Conservation (phyloP, 75 land plant genomes). For the Sequoia sempervirens region DNA sequence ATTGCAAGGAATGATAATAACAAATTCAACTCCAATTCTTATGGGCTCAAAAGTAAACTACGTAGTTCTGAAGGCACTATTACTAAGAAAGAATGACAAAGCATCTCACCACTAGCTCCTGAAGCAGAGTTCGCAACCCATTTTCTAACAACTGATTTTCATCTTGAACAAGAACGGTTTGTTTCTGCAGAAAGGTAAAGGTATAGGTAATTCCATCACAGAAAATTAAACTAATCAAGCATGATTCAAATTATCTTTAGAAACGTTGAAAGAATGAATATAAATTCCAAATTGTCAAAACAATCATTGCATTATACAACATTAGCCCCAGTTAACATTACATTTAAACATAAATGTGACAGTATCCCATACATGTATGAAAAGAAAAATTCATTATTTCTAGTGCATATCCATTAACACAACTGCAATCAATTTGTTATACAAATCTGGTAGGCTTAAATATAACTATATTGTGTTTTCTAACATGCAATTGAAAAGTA, state of each 20-base stretch:
- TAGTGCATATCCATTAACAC: background rate
- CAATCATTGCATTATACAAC: background rate
- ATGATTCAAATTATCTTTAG: background rate
- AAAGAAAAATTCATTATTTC: background rate
- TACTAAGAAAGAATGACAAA: background rate
- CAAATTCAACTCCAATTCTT: background rate
- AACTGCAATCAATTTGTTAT: background rate
- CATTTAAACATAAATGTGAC: background rate
- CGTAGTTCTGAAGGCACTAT: background rate
- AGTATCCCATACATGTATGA: background rate
- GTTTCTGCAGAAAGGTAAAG: constrained; percentile 46
- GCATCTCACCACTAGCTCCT: constrained; percentile 78
- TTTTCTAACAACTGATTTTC: constrained; percentile 95
- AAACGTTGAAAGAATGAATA: background rate
- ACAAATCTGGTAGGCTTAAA: background rate
- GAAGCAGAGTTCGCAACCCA: constrained; percentile 78
- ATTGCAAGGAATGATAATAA: background rate
- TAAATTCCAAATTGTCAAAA: background rate
- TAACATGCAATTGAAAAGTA: background rate
- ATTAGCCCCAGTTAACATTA: background rate
- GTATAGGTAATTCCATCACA: background rate
- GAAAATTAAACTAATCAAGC: background rate
- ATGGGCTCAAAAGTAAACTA: background rate
- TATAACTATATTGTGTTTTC: background rate
- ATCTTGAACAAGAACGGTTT: constrained; percentile 85